Base-by-base conservation (phyloP, 495 filamentous ascomycete species). In the Achaetomiella virescens region DNA sequence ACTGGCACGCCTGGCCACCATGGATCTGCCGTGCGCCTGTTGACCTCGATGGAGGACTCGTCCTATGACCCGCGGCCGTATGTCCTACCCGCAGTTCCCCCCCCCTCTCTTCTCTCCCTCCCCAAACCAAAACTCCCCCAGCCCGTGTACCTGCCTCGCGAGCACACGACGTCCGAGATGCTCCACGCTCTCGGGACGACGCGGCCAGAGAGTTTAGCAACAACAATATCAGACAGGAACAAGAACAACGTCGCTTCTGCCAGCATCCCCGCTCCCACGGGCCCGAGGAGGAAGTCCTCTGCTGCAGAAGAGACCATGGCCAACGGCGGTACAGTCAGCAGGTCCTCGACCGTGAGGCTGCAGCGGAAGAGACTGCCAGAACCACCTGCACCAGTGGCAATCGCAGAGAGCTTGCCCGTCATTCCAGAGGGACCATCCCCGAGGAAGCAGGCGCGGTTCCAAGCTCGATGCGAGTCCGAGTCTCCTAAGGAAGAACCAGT, bases 21-120 rank as follows among this genome's bases (percentile, higher is more conserved):
- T 59, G 67, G 66, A 50, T 68, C 67, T 44, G 72, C 64, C 55
- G 69, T 80, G n/a, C 71, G 79, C 42, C 66, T 82, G 60, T 63
- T 82, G 64, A 82, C 76, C 27, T 77, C 73, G 12, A 70, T 78
- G 63, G 78, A 80, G 41, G 76, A 78, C n/a, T n/a, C n/a, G 27
- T 42, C 66, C 29, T 60, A 50, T 36, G 48, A 61, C 31, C 15
- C 54, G 18, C 46, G 69, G 68, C 61, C 71, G 76, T 78, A 78
- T 68, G 76, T 78, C 54, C 52, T 57, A 48, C 68, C 64, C 45
- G 48, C 15, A 51, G 58, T 63, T 45, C 51, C 70, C 66, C 33
- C 57, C 62, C 50, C 67, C 73, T 45, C 59, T 71, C 24, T 45
- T 36, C 40, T 40, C 66, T 2, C 56, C 48, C n/a, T 36, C 48